These are phyloP conservation scores for Coemansia sp. DNA, from an alignment of 192 early-diverging fungal species.

Conservation along the genomic window DNA sequence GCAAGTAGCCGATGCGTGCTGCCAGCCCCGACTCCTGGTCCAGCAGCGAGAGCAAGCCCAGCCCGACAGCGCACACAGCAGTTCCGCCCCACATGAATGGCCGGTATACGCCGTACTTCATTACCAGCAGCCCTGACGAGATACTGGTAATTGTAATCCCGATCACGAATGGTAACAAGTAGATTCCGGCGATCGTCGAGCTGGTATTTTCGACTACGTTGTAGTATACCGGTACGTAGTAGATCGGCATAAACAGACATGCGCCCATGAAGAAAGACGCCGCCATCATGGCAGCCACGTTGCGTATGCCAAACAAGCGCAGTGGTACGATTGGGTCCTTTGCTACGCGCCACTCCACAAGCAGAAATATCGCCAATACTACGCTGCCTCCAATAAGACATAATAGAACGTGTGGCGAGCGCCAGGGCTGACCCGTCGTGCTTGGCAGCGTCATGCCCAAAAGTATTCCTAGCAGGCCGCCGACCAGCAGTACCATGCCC, in stretches of 20 bases:
- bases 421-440: slow-evolving; percentile 66
- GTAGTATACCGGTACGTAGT: slow-evolving; percentile 70
- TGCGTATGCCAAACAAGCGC: slow-evolving; percentile 62
- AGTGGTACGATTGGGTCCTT: slow-evolving; percentile 71
- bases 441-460: slow-evolving; percentile 79
- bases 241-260: slow-evolving; percentile 66
- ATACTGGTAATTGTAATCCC: slow-evolving; percentile 67
- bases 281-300: slow-evolving; percentile 61
- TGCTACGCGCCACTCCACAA: slow-evolving; percentile 61
- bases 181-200: slow-evolving; percentile 64
- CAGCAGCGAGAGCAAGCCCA: slow-evolving; percentile 66
- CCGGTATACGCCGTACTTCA: slow-evolving; percentile 63
- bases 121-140: slow-evolving; percentile 67
- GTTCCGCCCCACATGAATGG: slow-evolving; percentile 77
- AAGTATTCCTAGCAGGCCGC: slow-evolving; percentile 64
- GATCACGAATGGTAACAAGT: slow-evolving; percentile 63
- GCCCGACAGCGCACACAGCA: slow-evolving; percentile 66
- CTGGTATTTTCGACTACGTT: slow-evolving; percentile 63
- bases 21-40: slow-evolving; percentile 54
- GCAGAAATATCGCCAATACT: slow-evolving; percentile 59
- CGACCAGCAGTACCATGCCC: slow-evolving; percentile 64
- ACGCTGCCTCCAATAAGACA: slow-evolving; percentile 59
- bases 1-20: slow-evolving; percentile 65
- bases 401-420: slow-evolving; percentile 62
- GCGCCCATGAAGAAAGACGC: slow-evolving; percentile 65